Evolutionary conservation across 2,329 filamentous ascomycete species (phyloP), one percentile per base, ranked within the genome.

Genomic region (Diaporthe vexans): DNA sequence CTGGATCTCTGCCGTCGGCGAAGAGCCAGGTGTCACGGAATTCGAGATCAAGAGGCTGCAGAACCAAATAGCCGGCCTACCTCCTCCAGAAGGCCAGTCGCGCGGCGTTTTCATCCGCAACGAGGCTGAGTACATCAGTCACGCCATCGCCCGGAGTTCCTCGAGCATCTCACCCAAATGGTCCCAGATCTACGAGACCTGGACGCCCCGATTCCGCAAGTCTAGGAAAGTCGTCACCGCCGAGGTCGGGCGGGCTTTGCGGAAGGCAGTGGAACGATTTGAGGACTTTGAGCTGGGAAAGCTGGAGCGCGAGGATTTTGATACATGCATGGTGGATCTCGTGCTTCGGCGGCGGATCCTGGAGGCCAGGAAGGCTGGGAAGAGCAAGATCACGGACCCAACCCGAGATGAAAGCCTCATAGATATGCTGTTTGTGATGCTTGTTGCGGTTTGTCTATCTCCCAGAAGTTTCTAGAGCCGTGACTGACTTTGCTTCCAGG

Each of bases 1-100:
- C 35, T 85, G 81, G 81, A 82, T 81, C 0, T 80, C 80, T 19
- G 76, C 82, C 0, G 79, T 85, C 19, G 84, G 83, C 3, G 78
- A 80, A 3, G 76, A 82, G 24, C 78, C 81, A n/a, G 80, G 81
- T 2, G 78, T 81, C 2, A 80, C 75, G 24, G 75, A 76, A 40
- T 73, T 77, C 48, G 76, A 81, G 37, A 78, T 79, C n/a, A 57
- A 76, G 24, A 77, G 76, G 54, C 35, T 80, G 17, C 59, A 75
- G 26, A 54, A 54, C 11, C 69, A 77, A 19, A 21, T 76, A 6
- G 29, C 54, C 19, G 71, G 71, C 15, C 13, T 24, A 7, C 24
- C n/a, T 3, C 51, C 24, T 5, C 51, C 51, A 54, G 51, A 29
- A 54, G 51, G 51, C 11, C 24, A 54, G 24, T 26, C 24, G 5